Percentiles rank a stretch among this genome's conserved stretches.
phyloP scores from a whole-genome alignment of 371 early-diverging fungal species.

The Phascolomyces articulosus region DNA sequence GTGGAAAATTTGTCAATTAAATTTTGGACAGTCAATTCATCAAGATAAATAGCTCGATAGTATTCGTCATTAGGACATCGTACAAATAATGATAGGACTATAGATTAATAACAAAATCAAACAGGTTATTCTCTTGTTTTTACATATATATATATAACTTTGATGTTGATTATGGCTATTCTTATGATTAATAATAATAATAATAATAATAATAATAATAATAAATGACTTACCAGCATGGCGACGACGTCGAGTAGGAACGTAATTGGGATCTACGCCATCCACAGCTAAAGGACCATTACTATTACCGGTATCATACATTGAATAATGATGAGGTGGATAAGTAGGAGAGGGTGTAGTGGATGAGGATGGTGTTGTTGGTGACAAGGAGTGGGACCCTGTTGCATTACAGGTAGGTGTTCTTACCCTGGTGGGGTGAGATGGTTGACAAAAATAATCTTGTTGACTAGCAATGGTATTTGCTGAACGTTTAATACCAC shows the following conservation, averaged over 20 bases:
- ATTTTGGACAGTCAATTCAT: slow-evolving; percentile 44
- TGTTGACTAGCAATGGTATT: background rate
- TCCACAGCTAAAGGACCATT: background rate
- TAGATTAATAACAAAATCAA: background rate
- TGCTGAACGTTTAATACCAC: background rate
- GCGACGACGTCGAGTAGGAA: slow-evolving; percentile 32
- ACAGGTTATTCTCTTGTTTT: no score
- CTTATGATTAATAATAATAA: no score
- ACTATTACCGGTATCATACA: slow-evolving; percentile 1
- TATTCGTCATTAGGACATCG: slow-evolving; percentile 44
- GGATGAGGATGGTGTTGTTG: background rate
- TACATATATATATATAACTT: no score
- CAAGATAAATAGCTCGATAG: slow-evolving; percentile 59
- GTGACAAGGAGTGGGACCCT: background rate
- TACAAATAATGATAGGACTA: slow-evolving; percentile 56
- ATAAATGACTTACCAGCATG: slow-evolving; percentile 42
- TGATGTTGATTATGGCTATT: no score
- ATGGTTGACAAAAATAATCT: background rate
- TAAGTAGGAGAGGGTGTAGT: background rate
- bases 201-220: no score
- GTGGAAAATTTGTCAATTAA: slow-evolving; percentile 31
- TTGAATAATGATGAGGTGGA: background rate
- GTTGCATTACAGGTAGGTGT: background rate
- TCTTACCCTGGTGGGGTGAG: background rate
- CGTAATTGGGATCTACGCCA: slow-evolving; percentile 41